Evolutionary conservation across 495 filamentous ascomycete species (phyloP), one percentile per base, ranked within the genome.

Genomic region (Penicillium fimorum): DNA sequence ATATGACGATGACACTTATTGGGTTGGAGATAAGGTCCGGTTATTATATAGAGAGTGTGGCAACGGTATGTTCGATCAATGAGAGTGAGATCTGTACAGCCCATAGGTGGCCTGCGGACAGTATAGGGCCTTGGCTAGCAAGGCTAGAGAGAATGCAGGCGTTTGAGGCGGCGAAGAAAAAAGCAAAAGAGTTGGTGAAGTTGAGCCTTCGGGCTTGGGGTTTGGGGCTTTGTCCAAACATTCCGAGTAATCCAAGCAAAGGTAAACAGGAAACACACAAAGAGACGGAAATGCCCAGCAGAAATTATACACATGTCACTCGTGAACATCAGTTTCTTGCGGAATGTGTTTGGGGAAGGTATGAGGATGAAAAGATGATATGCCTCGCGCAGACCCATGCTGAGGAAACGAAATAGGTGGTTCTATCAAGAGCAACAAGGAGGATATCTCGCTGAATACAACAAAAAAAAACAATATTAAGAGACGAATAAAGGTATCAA

Each of bases 301-400:
- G 37, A 53, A 64, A 65, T 63, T 56, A 70, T 61, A 70, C 64
- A 69, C 60, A 66, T 66, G 67, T 76, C 69, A 74, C 62, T 73
- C 70, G 53, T 75, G 64, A 71, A 67, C 64, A 70, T 68, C 65
- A 72, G 57, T 65, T 61, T 71, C 57, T 52, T 43, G 35, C 38
- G 29, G 35, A 35, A 60, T 32, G 40, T 47, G 43, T 15, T 25
- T 17, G 47, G 40, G 47, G 8, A 33, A 47, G 42, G 40, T 47
- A 47, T 32, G 35, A 38, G 57, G 53, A 53, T 33, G 30, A n/a
- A 18, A 47, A 46, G 40, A 54, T 61, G 50, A 57, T 55, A 54
- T 68, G 63, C 65, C 67, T 67, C 60, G 48, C 55, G 52, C 48
- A 63, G 43, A 56, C 40, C 59, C 30, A 55, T 35, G 53, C 50